phyloP scores from a whole-genome alignment of 306 rosid species.

The Cicer chorassanicum region DNA sequence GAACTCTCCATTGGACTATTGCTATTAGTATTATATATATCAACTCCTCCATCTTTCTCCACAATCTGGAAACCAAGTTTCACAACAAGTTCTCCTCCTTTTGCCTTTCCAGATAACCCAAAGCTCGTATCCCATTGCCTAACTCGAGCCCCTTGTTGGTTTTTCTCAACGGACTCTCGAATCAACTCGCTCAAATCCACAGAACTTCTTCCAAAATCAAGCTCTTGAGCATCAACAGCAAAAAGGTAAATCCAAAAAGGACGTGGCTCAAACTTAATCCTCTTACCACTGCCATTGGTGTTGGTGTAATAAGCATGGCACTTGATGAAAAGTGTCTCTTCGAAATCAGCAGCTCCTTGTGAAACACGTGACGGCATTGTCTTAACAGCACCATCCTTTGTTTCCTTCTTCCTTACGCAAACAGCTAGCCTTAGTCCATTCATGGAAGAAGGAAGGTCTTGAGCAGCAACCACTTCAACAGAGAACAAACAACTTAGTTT shows the following conservation, averaged over 20 bases:
- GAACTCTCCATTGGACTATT: conserved; percentile 59
- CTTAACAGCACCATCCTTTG: conserved; percentile 90
- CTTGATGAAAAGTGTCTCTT: conserved; percentile 86
- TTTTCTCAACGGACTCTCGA: conserved; percentile 74
- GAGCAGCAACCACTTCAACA: conserved; percentile 80
- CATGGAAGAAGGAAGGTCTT: conserved; percentile 93
- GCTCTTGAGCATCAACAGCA: conserved; percentile 90
- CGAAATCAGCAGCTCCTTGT: conserved; percentile 94
- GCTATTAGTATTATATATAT: conserved; percentile 58
- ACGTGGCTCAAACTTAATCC: conserved; percentile 81
- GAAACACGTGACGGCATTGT: conserved; percentile 94
- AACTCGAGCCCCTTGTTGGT: conserved; percentile 66
- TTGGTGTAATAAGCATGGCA: conserved; percentile 69
- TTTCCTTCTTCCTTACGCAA: conserved; percentile 87
- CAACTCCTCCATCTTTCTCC: conserved; percentile 93
- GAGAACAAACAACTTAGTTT: conserved; percentile 86
- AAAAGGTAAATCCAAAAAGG: conserved; percentile 77
- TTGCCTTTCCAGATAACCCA: conserved; percentile 79
- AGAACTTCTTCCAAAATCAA: conserved; percentile 73
- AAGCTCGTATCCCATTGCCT: conserved; percentile 87
- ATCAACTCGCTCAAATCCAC: conserved; percentile 81
- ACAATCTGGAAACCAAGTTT: conserved; percentile 92
- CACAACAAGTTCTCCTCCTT: conserved; percentile 83
- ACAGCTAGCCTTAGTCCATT: conserved; percentile 85
- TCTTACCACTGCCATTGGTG: conserved; percentile 52